Evolutionary conservation across 176 grass and related monocot genomes (phyloP), one percentile per base, ranked within the genome.

Genomic region (Rhipidocladum racemiflorum): DNA sequence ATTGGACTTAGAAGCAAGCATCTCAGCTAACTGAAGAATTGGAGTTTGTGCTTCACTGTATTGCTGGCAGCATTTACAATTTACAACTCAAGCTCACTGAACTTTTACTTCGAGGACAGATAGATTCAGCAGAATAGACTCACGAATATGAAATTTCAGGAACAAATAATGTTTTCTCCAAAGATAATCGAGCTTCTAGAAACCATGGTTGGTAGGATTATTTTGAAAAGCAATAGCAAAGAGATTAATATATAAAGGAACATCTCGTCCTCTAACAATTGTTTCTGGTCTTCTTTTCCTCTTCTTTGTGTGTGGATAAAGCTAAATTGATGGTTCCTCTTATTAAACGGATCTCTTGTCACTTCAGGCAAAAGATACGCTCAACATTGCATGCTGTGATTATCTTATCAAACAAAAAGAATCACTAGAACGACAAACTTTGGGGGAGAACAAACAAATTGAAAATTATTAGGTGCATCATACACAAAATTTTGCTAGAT

Each of bases 261-360:
- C 46, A 68, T 32, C 4, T 24, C 6, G 64, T 18, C 57, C 65
- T 71, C 85, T 61, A 76, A 49, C 36, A 23, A 55, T 83, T 54
- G 24, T 77, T 43, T 63, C 12, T 54, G 65, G 16, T 28, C 18
- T 62, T 63, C 3, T 18, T 51, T 60, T 40, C 53, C 5, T 72
- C 79, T 79, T 67, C 81, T 84, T 84, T 66, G 29, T 88, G 46
- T 88, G 61, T n/a, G 39, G 81, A 88, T 28, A 84, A 79, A 88
- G 68, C 67, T 57, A 88, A 78, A 59, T 50, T 54, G 76, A 32
- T 27, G 30, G 7, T 25, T 67, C 50, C 59, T 48, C n/a, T 81
- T 74, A 46, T 36, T 14, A 38, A 81, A 86, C 36, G 43, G 60
- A 65, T 81, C 21, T 4, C n/a, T 48, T 84, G 75, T 74, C 81